Percentiles rank a stretch among this genome's conserved stretches.
Conservation (phyloP, 176 grass and related monocot genomes). For the Alloteropsis semialata region DNA sequence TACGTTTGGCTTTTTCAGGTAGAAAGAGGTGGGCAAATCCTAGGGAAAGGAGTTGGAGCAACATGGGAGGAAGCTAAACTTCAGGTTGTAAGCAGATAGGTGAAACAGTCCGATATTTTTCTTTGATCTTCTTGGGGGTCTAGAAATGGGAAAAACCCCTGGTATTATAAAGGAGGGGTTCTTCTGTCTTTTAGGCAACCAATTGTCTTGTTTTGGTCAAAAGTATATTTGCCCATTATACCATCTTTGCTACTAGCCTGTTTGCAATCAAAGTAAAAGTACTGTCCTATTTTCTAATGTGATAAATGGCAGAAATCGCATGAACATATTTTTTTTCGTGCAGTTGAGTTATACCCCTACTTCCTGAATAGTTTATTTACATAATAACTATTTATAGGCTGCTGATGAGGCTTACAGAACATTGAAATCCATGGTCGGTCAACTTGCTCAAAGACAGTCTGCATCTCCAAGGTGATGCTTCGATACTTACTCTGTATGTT, state of each 20-base stretch:
- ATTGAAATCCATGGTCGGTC: slow-evolving; percentile 68
- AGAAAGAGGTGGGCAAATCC: slow-evolving; percentile 59
- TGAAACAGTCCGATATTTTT: slow-evolving; percentile 9
- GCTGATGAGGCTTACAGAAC: slow-evolving; percentile 67
- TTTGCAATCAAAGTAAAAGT: background rate
- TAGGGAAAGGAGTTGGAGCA: slow-evolving; percentile 56
- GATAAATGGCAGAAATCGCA: background rate
- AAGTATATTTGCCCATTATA: background rate
- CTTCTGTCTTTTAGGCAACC: background rate
- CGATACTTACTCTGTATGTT: background rate
- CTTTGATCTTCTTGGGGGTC: slow-evolving; percentile 13
- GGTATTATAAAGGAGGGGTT: background rate
- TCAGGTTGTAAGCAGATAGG: slow-evolving; percentile 42
- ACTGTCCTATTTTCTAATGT: background rate
- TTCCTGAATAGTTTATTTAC: background rate
- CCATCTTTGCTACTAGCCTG: background rate
- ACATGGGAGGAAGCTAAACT: slow-evolving; percentile 88
- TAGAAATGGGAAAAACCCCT: slow-evolving; percentile 7
- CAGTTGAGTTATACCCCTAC: slow-evolving; percentile 8
- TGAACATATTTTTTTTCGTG: background rate
- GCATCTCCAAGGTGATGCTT: slow-evolving; percentile 64
- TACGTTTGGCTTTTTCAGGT: slow-evolving; percentile 51
- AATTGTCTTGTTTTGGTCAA: background rate
- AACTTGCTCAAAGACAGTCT: slow-evolving; percentile 49
- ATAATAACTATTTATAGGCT: slow-evolving; percentile 45